A percentile compares a stretch with the other conserved stretches of the same genome.
These are phyloP conservation scores for Trichoderma sp. DNA, from an alignment of 2,329 filamentous ascomycete species.

Conservation along the genomic window DNA sequence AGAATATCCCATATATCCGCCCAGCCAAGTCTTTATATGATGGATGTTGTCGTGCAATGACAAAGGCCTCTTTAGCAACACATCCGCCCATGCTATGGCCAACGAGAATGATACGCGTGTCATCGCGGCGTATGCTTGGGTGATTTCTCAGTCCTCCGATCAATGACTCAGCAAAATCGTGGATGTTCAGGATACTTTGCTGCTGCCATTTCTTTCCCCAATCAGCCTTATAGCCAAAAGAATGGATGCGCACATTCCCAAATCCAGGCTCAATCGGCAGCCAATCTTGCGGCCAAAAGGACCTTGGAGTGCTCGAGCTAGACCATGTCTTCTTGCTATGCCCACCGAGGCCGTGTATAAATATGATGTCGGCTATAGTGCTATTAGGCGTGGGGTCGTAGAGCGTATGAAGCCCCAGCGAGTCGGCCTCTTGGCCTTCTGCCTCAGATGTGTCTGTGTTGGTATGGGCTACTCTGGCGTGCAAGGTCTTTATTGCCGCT, in stretches of 20 bases:
- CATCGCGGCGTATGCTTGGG: not conserved
- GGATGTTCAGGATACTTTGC: constrained; percentile 12
- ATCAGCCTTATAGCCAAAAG: constrained; percentile 19
- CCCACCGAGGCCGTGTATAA: constrained; percentile 25
- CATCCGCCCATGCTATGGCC: constrained; percentile 25
- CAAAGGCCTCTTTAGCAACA: constrained; percentile 22
- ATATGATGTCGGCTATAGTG: constrained; percentile 14
- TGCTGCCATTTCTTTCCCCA: constrained; percentile 15
- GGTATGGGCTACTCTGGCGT: not conserved
- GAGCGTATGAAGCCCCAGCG: constrained; percentile 20
- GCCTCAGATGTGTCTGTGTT: constrained; percentile 4
- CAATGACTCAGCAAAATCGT: constrained; percentile 20
- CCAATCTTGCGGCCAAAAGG: constrained; percentile 23
- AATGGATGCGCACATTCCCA: constrained; percentile 18
- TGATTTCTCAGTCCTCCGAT: constrained; percentile 12
- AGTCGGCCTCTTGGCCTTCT: not conserved
- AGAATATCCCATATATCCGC: constrained; percentile 23
- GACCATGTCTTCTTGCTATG: constrained; percentile 23
- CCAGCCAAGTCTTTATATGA: constrained; percentile 13
- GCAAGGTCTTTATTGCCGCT: constrained; percentile 5
- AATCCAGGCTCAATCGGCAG: constrained; percentile 18
- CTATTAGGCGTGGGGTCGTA: not conserved
- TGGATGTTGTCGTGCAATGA: constrained; percentile 17
- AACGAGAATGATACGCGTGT: constrained; percentile 8
- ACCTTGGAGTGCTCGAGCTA: not conserved